These are phyloP conservation scores for Xylaria sp. DNA, from an alignment of 2,329 filamentous ascomycete species.

Conservation along the genomic window DNA sequence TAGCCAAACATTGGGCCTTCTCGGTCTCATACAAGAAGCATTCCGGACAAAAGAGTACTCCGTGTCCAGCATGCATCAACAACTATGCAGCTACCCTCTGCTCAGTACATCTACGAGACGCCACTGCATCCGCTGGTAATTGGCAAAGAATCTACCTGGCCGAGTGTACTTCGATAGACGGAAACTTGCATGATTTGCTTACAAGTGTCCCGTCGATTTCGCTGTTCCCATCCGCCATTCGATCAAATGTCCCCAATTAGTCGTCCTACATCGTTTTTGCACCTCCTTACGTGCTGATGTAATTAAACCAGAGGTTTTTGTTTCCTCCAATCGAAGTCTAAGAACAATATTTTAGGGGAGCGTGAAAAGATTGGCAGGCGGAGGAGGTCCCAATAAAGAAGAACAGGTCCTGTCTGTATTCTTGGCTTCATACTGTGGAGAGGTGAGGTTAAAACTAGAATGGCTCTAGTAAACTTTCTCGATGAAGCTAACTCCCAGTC, in stretches of 20 bases:
- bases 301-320: neutral
- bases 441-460: conserved; percentile 21
- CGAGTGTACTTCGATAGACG: conserved; percentile 53
- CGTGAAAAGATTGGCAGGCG: neutral
- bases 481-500: conserved; percentile 1
- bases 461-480: conserved; percentile 18
- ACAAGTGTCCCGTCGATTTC: conserved; percentile 49
- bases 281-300: conserved; percentile 1
- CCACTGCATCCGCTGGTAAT: conserved; percentile 59
- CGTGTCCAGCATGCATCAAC: conserved; percentile 56
- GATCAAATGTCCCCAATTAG: conserved; percentile 44
- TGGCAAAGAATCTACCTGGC: conserved; percentile 54
- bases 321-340: neutral
- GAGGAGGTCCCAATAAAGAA: neutral
- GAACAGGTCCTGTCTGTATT: neutral
- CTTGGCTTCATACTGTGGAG: neutral
- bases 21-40: conserved; percentile 25
- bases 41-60: conserved; percentile 46
- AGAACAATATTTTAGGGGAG: neutral
- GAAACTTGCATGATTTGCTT: conserved; percentile 56
- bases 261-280: conserved; percentile 43
- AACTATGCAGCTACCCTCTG: conserved; percentile 62
- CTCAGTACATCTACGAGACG: conserved; percentile 59
- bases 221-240: conserved; percentile 50
- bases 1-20: conserved; percentile 26